Evolutionary conservation across 176 grass and related monocot species (phyloP), one percentile per base, ranked within the genome.

Genomic region (Microstegium vimineum): DNA sequence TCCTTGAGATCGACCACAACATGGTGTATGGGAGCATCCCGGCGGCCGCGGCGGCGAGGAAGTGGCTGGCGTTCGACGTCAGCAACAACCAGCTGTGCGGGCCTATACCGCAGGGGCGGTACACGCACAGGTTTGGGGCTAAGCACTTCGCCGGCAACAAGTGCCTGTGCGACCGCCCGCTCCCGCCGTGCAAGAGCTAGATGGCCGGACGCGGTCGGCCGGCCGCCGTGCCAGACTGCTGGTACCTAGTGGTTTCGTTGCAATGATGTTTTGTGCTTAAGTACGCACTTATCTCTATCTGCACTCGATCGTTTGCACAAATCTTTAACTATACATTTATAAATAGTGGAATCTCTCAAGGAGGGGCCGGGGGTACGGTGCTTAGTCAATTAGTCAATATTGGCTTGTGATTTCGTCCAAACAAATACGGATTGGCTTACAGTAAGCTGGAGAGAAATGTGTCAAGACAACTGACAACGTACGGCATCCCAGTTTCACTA

Each of bases 1-100:
- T 88, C 28, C 68, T 93, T 27, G 38, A 30, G 18, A 72, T 93
- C 15, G 85, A 90, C 38, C 82, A 73, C 60, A 93, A 93, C 61
- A 23, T 82, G 68, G 72, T 90, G 54, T 93, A 82, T 76, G 91
- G 91, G 43, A 72, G 84, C 74, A 78, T 93, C 72, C 91, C 87
- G 33, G 63, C 73, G 8, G 88, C 79, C 10, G 73, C 73, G 7
- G 85, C 82, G 23, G 26, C 34, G 46, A 52, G 73, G 37, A 85
- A 73, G 81, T 93, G 91, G 91, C 49, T 90, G 62, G 35, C 14
- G 28, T 90, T 90, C 37, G 73, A 93, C 68, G 88, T 93, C 11
- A 93, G 91, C 73, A 72, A 83, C 67, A 93, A 93, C 85, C 78
- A 72, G 62, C 62, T 93, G 17, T 93, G 88, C 38, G 91, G 91